Base-by-base conservation (phyloP, 352 stramenopile genomes). In the Saprolegnia parasitica region DNA sequence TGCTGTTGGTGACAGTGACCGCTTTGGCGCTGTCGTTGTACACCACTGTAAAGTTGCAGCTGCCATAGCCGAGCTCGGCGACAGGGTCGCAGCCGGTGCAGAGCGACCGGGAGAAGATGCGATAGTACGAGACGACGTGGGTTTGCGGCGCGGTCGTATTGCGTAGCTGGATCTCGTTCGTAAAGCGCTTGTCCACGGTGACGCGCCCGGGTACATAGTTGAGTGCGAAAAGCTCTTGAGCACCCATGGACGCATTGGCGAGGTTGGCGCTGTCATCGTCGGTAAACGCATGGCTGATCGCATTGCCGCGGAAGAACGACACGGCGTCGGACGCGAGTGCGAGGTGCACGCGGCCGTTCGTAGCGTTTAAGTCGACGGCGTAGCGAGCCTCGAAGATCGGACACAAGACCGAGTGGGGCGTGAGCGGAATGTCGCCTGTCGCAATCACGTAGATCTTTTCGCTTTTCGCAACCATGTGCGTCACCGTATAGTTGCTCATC, bases 31-130 rank as follows among this genome's bases (percentile, higher is more conserved):
- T 47, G 6, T 29, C 50, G 21, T 70, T 61, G 54, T 61, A 70
- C 45, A 24, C 15, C 16, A 47, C 13, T 5, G 26, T 37, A 6
- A 70, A 11, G 20, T n/a, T 23, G 37, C 63, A 70, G 21, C 6
- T 37, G 21, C 55, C 39, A 8, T 35, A 26, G 5, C 63, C 63
- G 13, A 70, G 45, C 23, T 70, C 63, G 15, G 37, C 37, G 49
- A 70, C 37, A 4, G 63, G 50, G 15, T 61, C 21, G 54, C 63
- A 70, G 13, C 63, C 63, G 5, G 63, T 50, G 49, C 63, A 70
- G 39, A 62, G 62, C 18, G 32, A 13, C 6, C 50, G 46, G 4
- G 42, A 15, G 26, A 49, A 62, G 10, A 70, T 61, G 29, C 63
- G 63, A n/a, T 63, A 70, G 52, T 60, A 60, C 16, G 24, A 21